phyloP scores from a whole-genome alignment of 768 basidiomycete species.

The Mycena olivaceomarginata region DNA sequence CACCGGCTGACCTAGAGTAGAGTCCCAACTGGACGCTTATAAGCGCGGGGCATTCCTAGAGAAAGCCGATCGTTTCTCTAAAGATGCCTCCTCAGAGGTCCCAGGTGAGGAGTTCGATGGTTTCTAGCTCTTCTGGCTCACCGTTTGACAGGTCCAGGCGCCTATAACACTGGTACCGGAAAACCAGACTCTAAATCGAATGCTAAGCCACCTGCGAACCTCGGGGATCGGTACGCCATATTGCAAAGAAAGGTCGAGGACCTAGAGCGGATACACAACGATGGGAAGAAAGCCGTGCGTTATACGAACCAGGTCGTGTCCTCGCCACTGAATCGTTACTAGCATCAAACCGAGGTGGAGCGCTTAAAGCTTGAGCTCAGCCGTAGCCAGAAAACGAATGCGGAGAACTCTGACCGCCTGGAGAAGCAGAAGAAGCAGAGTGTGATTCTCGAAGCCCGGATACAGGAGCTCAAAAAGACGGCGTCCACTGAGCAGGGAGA shows the following conservation, averaged over 20 bases:
- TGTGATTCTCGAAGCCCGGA: conserved; percentile 71
- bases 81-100: conserved; percentile 63
- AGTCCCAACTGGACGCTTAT: conserved; percentile 68
- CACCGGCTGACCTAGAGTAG: conserved; percentile 44
- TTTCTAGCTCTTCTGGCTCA: neutral
- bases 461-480: conserved; percentile 77
- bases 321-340: neutral
- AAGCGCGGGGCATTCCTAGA: conserved; percentile 78
- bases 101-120: conserved; percentile 59
- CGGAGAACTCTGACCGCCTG: conserved; percentile 71
- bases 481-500: conserved; percentile 72
- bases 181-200: conserved; percentile 51
- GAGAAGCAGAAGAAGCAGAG: conserved; percentile 82
- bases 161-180: conserved; percentile 51
- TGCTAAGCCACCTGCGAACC: conserved; percentile 42
- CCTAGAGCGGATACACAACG: conserved; percentile 76
- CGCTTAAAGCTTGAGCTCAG: conserved; percentile 74
- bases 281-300: conserved; percentile 80
- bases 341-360: conserved; percentile 81
- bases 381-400: conserved; percentile 64
- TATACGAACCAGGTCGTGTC: neutral
- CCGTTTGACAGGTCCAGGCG: conserved; percentile 56
- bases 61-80: conserved; percentile 70
- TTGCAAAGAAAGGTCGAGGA: conserved; percentile 81
- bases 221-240: conserved; percentile 69